A percentile compares a stretch with the other conserved stretches of the same genome.
phyloP scores from a whole-genome alignment of 2,329 filamentous ascomycete species.

The Xylariomycetidae sp. region DNA sequence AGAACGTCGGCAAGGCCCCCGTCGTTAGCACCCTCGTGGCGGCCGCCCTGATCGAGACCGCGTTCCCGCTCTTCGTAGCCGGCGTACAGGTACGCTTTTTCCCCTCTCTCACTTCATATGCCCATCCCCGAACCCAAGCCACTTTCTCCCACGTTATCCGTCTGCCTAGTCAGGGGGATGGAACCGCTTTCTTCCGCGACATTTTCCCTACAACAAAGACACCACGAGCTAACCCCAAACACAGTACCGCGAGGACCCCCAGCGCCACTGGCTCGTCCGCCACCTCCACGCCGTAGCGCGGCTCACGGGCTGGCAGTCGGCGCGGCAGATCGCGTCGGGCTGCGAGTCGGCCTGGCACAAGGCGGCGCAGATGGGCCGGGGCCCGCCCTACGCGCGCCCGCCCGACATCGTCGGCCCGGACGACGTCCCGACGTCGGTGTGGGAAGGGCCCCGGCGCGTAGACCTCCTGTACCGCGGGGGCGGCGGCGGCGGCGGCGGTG shows the following conservation, averaged over 20 bases:
- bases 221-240: background rate
- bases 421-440: conserved; percentile 36
- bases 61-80: conserved; percentile 81
- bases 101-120: background rate
- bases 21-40: conserved; percentile 74
- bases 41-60: conserved; percentile 76
- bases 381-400: conserved; percentile 64
- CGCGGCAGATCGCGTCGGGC: conserved; percentile 73
- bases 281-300: conserved; percentile 71
- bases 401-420: conserved; percentile 28
- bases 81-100: conserved; percentile 58
- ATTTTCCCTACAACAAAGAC: too few species aligned
- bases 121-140: too few species aligned
- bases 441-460: conserved; percentile 46
- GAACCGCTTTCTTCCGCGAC: too few species aligned
- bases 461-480: conserved; percentile 48
- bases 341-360: conserved; percentile 83
- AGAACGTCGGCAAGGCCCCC: conserved; percentile 45
- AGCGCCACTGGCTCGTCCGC: conserved; percentile 73
- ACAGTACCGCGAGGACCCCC: conserved; percentile 65
- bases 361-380: conserved; percentile 66
- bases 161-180: too few species aligned
- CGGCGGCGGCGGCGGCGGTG: conserved; percentile 25
- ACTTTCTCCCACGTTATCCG: too few species aligned
- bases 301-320: conserved; percentile 83